Base-by-base conservation (phyloP, 2,329 filamentous ascomycete genomes). In the Bipolaris zeicola region DNA sequence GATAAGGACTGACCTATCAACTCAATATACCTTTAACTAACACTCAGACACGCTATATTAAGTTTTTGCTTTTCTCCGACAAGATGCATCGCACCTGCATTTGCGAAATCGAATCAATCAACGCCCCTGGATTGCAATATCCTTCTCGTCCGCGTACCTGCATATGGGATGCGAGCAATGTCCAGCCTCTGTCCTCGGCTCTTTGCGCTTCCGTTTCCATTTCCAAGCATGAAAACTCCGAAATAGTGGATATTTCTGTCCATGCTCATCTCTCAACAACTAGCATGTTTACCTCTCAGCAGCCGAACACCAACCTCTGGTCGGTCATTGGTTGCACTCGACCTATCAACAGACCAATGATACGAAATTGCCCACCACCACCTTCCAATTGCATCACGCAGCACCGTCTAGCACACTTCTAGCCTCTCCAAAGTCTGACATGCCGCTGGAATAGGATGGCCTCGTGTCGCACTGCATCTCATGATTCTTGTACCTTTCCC, bases 291-390 rank as follows among this genome's bases (percentile, higher is more conserved):
- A 53, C 61, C 50, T 59, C 56, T 57, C 46, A 44, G 52, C 48
- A 48, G 39, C 52, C 46, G 10, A 46, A 65, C 58, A 62, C 57
- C 39, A 54, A 59, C 28, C 24, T 60, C 41, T 13, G 39, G 44
- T n/a, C 50, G 59, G 46, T 62, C 41, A 73, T 72, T 74, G 63
- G 70, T 68, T 65, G 57, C 54, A 58, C 45, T 47, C 55, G 55
- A 62, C 51, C 44, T 49, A 44, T 59, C 67, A 70, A 64, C 69
- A 65, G 70, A 54, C 65, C 65, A 70, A 61, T 64, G 52, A 66
- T 57, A 61, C 59, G 50, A 33, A 56, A 57, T 66, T 66, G 67
- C 62, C 46, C 37, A 50, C 61, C 50, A 58, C 42, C 58, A 57
- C 49, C 45, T 57, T 49, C 69, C 69, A 74, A 68, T 73, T 58